These are phyloP conservation scores for Naegleria lovaniensis DNA, from an alignment of 208 protist species.

Conservation along the genomic window DNA sequence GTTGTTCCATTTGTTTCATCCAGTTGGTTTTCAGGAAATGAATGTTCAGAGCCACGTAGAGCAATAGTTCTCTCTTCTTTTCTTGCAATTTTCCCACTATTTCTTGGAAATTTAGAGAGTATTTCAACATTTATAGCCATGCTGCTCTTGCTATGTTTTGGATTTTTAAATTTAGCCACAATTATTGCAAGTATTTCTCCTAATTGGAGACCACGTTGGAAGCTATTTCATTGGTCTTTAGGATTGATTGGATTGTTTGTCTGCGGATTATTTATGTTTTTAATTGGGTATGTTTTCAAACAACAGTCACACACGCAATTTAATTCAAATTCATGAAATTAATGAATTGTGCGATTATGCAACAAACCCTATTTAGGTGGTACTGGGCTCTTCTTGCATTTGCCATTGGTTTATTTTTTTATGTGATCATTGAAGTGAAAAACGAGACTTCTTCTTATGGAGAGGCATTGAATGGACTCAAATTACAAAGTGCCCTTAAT, in stretches of 20 bases:
- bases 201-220: conserved; percentile 42
- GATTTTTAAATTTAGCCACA: conserved; percentile 46
- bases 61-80: conserved; percentile 47
- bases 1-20: conserved; percentile 49
- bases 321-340: too few species aligned
- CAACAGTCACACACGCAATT: too few species aligned
- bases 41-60: conserved; percentile 35
- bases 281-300: conserved; percentile 20
- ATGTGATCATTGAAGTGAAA: background rate
- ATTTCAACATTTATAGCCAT: conserved; percentile 49
- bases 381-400: background rate
- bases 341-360: too few species aligned
- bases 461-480: background rate
- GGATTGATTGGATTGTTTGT: conserved; percentile 40
- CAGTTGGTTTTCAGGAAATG: background rate
- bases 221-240: conserved; percentile 39
- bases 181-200: conserved; percentile 41
- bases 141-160: conserved; percentile 53
- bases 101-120: conserved; percentile 47
- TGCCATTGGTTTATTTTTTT: background rate
- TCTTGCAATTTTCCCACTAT: conserved; percentile 37
- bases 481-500: background rate
- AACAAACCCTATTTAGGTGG: too few species aligned
- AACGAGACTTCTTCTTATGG: background rate
- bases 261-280: conserved; percentile 43